Conservation (phyloP, 148 eudicot species). For the Vaccinium darrowii region DNA sequence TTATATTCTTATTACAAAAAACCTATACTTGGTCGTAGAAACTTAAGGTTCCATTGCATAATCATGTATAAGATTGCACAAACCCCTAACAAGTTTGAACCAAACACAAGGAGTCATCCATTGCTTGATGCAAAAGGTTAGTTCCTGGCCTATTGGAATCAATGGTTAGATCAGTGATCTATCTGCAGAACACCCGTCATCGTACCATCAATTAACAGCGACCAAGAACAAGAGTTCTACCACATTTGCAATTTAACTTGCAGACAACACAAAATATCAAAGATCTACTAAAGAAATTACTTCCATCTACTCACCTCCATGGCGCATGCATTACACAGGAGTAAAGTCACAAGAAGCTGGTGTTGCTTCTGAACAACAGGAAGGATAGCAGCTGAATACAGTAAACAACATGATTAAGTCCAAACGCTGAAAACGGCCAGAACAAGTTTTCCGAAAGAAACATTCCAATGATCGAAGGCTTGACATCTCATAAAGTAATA, state of each 20-base stretch:
- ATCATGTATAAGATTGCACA: not conserved
- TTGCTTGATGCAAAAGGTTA: not conserved
- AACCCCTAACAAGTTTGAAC: not conserved
- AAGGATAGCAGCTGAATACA: constrained; percentile 39
- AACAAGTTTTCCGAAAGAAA: not conserved
- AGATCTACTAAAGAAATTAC: not conserved
- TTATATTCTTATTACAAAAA: not conserved
- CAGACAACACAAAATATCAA: not conserved
- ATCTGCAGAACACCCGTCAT: not conserved
- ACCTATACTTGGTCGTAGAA: not conserved
- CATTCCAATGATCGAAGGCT: not conserved
- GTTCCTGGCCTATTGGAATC: not conserved
- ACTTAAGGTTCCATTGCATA: not conserved
- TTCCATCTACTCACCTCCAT: constrained; percentile 41
- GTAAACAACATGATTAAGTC: constrained; percentile 5
- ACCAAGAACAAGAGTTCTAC: not conserved
- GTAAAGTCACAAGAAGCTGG: constrained; percentile 45
- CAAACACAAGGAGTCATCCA: not conserved
- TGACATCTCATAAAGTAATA: not conserved
- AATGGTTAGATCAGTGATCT: not conserved
- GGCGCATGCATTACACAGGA: constrained; percentile 49
- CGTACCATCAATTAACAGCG: not conserved
- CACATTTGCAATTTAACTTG: not conserved
- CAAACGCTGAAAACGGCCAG: not conserved
- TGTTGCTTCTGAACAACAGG: constrained; percentile 44